Evolutionary conservation across 495 filamentous ascomycete genomes (phyloP).

Genomic region (Penicillium atrosanguineum): DNA sequence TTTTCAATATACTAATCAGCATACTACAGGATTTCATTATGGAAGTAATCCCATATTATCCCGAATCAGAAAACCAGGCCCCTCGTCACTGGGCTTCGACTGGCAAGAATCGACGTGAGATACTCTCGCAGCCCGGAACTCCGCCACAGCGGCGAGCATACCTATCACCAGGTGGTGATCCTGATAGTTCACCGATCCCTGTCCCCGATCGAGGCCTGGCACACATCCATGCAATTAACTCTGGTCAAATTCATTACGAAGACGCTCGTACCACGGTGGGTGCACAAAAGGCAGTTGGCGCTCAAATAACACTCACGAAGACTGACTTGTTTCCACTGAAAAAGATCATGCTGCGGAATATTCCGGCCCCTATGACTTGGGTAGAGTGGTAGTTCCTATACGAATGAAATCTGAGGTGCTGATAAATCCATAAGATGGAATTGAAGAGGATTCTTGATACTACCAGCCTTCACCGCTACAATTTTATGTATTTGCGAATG

Average conservation of each 20-base stretch:
- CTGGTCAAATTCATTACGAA: neutral
- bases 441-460: constrained; percentile 78
- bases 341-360: constrained; percentile 94
- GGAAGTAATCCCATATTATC: constrained; percentile 25
- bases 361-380: constrained; percentile 86
- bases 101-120: neutral
- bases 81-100: constrained; percentile 1
- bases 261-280: constrained; percentile 73
- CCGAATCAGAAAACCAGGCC: constrained; percentile 14
- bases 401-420: neutral
- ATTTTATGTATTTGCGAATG: constrained; percentile 95
- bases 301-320: constrained; percentile 2
- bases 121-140: neutral
- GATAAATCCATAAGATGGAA: constrained; percentile 25
- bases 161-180: constrained; percentile 1
- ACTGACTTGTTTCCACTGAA: constrained; percentile 9
- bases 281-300: constrained; percentile 1
- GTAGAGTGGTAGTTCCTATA: constrained; percentile 31
- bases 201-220: neutral
- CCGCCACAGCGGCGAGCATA: neutral
- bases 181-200: neutral
- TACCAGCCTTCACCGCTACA: constrained; percentile 75
- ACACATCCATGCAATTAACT: neutral
- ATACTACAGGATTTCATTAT: constrained; percentile 27
- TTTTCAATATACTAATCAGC: neutral